Conservation (phyloP, 257 asterid species). For the Cinchona pubescens region DNA sequence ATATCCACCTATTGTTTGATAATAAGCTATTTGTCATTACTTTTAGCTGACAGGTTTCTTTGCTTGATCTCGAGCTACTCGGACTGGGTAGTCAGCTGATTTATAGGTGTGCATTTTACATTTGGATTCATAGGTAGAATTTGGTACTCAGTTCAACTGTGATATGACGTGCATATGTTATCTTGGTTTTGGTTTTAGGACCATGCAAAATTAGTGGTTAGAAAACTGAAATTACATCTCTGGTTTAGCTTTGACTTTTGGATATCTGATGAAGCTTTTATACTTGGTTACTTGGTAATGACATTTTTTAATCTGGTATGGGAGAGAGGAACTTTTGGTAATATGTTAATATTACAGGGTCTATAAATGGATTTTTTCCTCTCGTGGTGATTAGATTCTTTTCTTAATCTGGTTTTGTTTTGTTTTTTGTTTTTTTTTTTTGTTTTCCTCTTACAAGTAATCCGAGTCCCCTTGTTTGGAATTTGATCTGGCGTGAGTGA, state of each 20-base stretch:
- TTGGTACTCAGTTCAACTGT: neutral
- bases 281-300: neutral
- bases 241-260: neutral
- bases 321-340: neutral
- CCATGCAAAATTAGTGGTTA: neutral
- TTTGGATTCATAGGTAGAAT: neutral
- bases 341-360: neutral
- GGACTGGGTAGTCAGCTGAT: slow-evolving; percentile 2
- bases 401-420: too few species aligned
- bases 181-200: neutral
- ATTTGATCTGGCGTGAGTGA: neutral
- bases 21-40: slow-evolving; percentile 3
- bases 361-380: neutral
- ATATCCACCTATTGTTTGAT: slow-evolving; percentile 28
- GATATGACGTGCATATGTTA: neutral
- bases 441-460: neutral
- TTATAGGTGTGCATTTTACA: neutral
- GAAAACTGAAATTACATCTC: neutral
- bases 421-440: too few species aligned
- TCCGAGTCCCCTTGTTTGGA: neutral
- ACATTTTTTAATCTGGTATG: neutral
- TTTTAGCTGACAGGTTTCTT: slow-evolving; percentile 3
- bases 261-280: neutral
- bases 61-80: neutral
- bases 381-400: neutral